Conservation (phyloP, 352 stramenopile genomes). For the Paralagenidium karlingii region DNA sequence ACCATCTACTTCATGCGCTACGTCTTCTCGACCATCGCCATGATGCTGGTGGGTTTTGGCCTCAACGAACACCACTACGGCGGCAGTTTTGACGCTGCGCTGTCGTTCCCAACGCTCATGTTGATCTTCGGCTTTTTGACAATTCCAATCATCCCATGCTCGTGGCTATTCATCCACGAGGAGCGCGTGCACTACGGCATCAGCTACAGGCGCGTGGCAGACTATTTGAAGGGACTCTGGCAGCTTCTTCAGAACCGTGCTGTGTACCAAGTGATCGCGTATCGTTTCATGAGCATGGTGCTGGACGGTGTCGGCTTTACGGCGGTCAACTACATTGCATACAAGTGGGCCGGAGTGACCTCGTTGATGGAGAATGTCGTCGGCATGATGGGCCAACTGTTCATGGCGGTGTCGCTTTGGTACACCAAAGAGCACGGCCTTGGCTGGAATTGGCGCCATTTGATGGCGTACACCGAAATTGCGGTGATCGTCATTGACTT, state of each 20-base stretch:
- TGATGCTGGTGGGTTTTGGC: conserved; percentile 44
- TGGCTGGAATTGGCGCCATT: conserved; percentile 23
- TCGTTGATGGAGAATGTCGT: conserved; percentile 33
- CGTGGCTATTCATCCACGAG: conserved; percentile 9
- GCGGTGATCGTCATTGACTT: background rate
- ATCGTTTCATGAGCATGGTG: conserved; percentile 43
- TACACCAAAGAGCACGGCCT: conserved; percentile 44
- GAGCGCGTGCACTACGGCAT: conserved; percentile 7
- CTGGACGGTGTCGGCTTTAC: conserved; percentile 36
- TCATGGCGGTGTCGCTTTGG: conserved; percentile 42
- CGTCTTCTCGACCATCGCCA: conserved; percentile 16
- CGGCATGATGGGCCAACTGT: conserved; percentile 27
- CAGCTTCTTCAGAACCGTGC: conserved; percentile 44
- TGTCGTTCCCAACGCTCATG: conserved; percentile 43
- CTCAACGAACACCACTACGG: conserved; percentile 48
- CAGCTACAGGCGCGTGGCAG: conserved; percentile 17
- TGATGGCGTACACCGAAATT: conserved; percentile 3
- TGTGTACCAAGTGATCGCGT: conserved; percentile 68
- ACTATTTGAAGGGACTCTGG: conserved; percentile 27
- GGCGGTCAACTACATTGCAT: conserved; percentile 29
- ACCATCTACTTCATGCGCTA: conserved; percentile 22
- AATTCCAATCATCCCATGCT: conserved; percentile 14
- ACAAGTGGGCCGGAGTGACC: conserved; percentile 39
- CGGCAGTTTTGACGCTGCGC: conserved; percentile 27
- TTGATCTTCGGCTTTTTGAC: conserved; percentile 10